phyloP scores from a whole-genome alignment of 371 early-diverging fungal species.

The Syncephalastrum contaminatum region DNA sequence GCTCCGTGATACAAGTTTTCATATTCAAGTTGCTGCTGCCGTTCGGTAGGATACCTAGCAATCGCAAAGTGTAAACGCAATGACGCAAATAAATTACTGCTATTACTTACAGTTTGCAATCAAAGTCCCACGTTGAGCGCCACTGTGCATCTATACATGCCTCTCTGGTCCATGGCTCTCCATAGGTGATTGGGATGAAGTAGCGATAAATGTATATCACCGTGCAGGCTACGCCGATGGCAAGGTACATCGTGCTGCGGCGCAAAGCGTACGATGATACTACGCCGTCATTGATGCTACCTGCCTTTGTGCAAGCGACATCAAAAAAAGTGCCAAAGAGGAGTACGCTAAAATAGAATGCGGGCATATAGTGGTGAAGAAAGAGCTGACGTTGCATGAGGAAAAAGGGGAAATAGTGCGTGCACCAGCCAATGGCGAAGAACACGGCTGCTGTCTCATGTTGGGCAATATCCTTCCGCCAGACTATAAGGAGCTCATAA shows the following conservation, averaged over 20 bases:
- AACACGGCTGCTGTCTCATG: conserved; percentile 81
- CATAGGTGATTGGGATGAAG: conserved; percentile 89
- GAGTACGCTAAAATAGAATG: conserved; percentile 82
- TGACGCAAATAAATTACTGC: no score
- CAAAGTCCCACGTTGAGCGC: conserved; percentile 76
- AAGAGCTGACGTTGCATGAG: conserved; percentile 95
- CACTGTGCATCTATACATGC: conserved; percentile 75
- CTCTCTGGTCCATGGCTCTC: conserved; percentile 71
- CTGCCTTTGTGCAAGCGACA: conserved; percentile 23
- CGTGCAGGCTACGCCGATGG: conserved; percentile 47
- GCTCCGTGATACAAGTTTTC: no score
- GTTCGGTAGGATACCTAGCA: no score
- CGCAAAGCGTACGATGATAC: conserved; percentile 58
- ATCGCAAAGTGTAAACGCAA: no score
- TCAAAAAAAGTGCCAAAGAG: conserved; percentile 76
- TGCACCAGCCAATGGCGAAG: conserved; percentile 82
- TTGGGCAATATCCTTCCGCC: conserved; percentile 24
- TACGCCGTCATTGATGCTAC: conserved; percentile 38
- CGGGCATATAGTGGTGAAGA: conserved; percentile 98
- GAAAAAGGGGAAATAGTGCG: conserved; percentile 97
- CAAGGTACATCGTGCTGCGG: conserved; percentile 42
- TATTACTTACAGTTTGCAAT: conserved; percentile 36
- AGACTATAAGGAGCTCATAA: background rate
- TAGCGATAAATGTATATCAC: conserved; percentile 56
- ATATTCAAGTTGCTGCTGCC: no score